phyloP scores from a whole-genome alignment of 306 rosid genomes.

The Macrotyloma uniflorum region DNA sequence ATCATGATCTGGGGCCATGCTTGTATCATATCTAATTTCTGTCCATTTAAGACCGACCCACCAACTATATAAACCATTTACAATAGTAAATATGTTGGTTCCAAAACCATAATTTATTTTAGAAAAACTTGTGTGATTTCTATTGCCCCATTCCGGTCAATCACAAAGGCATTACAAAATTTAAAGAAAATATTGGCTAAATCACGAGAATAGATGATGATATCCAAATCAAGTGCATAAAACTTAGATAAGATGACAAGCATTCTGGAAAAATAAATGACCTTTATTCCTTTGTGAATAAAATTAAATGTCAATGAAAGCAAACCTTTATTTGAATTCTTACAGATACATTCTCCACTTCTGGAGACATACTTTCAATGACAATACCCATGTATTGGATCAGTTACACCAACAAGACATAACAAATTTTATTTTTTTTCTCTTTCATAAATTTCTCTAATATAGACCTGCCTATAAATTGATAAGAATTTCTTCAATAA shows the following conservation, averaged over 20 bases:
- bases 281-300: slow-evolving; percentile 25
- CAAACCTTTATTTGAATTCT: slow-evolving; percentile 40
- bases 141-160: neutral
- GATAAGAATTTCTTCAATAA: too few species aligned
- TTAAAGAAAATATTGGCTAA: slow-evolving; percentile 10
- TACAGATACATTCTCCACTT: slow-evolving; percentile 67
- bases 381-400: neutral
- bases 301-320: slow-evolving; percentile 11
- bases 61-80: slow-evolving; percentile 10
- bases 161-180: neutral
- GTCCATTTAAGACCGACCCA: slow-evolving; percentile 12
- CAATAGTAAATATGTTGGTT: neutral
- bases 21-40: too few species aligned
- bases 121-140: neutral
- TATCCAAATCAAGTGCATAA: neutral
- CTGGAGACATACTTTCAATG: slow-evolving; percentile 39
- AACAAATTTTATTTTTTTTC: too few species aligned
- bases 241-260: neutral
- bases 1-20: neutral
- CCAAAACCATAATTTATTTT: slow-evolving; percentile 19
- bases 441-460: too few species aligned
- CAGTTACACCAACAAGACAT: too few species aligned
- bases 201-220: slow-evolving; percentile 10
- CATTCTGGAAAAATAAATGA: slow-evolving; percentile 19
- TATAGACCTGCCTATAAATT: too few species aligned